A percentile compares a stretch with the other conserved stretches of the same genome.
Evolutionary conservation across 2,329 filamentous ascomycete genomes (phyloP).

Genomic region (Penicillium crustosum): DNA sequence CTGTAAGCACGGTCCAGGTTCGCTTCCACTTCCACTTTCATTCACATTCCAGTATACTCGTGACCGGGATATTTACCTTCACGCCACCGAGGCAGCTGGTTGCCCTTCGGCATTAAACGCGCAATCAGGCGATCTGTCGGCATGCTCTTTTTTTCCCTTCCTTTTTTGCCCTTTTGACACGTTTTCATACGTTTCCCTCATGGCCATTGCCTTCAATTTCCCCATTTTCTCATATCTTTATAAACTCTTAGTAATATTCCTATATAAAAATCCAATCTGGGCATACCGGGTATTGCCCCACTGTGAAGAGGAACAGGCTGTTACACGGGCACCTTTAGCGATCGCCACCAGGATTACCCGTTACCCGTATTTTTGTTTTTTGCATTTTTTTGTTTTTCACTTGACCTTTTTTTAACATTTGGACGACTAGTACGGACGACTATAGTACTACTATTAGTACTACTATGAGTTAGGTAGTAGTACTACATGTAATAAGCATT

Average conservation of each 20-base stretch:
- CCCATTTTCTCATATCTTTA: background rate
- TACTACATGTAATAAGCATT: background rate
- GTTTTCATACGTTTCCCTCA: background rate
- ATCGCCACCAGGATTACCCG: conserved; percentile 37
- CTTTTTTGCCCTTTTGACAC: background rate
- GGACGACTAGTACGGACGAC: too few species aligned
- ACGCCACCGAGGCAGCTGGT: conserved; percentile 9
- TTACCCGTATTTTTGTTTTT: conserved; percentile 21
- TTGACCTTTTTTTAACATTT: background rate
- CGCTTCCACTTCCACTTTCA: background rate
- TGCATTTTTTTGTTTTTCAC: background rate
- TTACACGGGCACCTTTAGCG: conserved; percentile 19
- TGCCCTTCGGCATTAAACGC: background rate
- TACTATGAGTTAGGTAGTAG: too few species aligned
- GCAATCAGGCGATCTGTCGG: conserved; percentile 7
- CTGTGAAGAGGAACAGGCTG: conserved; percentile 10
- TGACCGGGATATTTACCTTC: conserved; percentile 6
- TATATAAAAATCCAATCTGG: background rate
- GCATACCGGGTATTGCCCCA: conserved; percentile 15
- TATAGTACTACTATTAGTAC: too few species aligned
- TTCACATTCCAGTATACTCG: conserved; percentile 4
- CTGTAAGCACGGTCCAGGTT: background rate
- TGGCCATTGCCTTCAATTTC: background rate
- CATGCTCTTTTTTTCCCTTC: background rate
- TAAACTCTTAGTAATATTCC: background rate